Conservation (phyloP, 1,284 basidiomycete species). For the Leccinum pallidistipes region DNA sequence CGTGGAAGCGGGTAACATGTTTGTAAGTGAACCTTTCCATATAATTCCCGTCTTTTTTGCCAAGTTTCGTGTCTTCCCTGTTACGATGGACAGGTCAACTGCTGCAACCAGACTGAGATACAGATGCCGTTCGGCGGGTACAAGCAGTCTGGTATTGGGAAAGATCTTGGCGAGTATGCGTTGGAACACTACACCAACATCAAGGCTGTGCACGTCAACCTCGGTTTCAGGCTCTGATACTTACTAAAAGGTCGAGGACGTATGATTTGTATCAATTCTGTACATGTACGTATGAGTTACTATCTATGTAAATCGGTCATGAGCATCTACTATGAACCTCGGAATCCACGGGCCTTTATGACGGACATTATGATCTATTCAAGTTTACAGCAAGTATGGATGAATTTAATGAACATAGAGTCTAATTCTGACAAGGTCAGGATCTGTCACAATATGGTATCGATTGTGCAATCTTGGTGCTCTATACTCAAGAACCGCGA, state of each 20-base stretch:
- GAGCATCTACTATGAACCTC: not conserved
- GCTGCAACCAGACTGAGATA: conserved; percentile 57
- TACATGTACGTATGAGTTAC: not conserved
- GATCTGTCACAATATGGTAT: no score
- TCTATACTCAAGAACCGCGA: no score
- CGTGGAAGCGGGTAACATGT: conserved; percentile 76
- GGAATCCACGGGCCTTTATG: no score
- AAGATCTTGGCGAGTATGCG: conserved; percentile 76
- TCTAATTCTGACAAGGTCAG: no score
- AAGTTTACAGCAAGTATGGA: no score
- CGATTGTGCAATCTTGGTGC: no score
- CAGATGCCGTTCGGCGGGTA: conserved; percentile 78
- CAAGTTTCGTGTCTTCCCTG: not conserved
- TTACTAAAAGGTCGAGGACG: not conserved
- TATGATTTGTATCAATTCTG: not conserved
- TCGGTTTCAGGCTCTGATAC: conserved; percentile 31
- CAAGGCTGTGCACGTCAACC: conserved; percentile 69
- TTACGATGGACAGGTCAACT: conserved; percentile 54
- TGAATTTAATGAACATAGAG: no score
- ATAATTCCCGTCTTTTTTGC: not conserved
- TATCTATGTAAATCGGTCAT: not conserved
- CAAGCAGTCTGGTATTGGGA: conserved; percentile 78
- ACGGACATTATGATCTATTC: no score
- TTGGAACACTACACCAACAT: conserved; percentile 64
- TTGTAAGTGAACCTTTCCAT: conserved; percentile 37